A percentile compares a stretch with the other conserved stretches of the same genome.
Evolutionary conservation across 2,329 filamentous ascomycete genomes (phyloP).

Genomic region (Cladorrhinum sp.): DNA sequence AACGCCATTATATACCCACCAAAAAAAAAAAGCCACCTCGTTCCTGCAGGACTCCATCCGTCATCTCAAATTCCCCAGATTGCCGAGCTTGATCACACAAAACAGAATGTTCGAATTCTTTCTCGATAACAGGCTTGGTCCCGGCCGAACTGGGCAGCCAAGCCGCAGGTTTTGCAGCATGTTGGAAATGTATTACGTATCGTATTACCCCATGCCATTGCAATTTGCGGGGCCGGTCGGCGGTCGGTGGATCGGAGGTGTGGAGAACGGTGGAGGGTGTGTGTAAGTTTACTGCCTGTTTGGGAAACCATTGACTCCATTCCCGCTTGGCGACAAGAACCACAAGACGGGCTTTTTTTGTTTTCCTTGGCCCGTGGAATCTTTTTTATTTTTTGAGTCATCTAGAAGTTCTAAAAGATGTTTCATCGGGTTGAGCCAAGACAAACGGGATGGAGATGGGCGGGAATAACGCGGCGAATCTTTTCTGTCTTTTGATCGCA

Average conservation of each 20-base stretch:
- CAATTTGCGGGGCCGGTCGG: neutral
- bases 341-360: too few relatives aligned
- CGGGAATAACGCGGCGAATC: too few relatives aligned
- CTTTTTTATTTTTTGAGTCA: too few relatives aligned
- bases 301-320: neutral
- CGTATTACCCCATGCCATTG: neutral
- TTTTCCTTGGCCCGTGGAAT: too few relatives aligned
- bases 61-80: neutral
- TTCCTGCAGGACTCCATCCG: neutral
- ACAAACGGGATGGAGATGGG: too few relatives aligned
- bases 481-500: too few relatives aligned
- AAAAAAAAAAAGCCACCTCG: neutral
- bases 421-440: too few relatives aligned
- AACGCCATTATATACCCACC: neutral
- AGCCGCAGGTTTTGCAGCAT: neutral
- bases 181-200: conserved; percentile 3
- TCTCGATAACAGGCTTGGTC: neutral
- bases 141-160: conserved; percentile 1
- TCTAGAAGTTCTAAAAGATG: too few relatives aligned
- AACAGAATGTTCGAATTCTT: neutral
- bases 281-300: neutral
- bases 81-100: neutral
- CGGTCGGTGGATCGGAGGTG: neutral
- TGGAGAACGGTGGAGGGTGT: neutral
- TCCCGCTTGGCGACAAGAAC: neutral